Base-by-base conservation (phyloP, 2,329 filamentous ascomycete species). In the Trichoderma afroharzianum region DNA sequence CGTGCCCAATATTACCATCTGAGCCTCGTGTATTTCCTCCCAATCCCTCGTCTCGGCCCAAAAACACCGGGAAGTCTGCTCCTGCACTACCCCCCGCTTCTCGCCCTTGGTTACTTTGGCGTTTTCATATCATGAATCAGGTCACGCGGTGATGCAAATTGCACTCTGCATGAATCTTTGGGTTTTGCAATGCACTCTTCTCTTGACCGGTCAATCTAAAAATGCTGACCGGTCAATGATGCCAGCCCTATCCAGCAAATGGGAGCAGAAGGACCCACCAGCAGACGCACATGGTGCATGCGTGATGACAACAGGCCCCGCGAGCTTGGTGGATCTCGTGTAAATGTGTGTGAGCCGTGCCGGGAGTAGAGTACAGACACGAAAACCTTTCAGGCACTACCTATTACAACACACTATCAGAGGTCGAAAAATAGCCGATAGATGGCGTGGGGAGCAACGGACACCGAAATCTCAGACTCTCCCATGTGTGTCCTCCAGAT, bases 211-310 rank as follows among this genome's bases (percentile, higher is more conserved):
- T 63, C 58, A 63, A 55, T 63, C 43, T 70, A 70, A 43, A 33
- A 33, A 36, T 53, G 32, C 55, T 71, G 62, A 71, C 70, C 70
- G 70, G 63, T 71, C 24, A 39, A 57, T 55, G 59, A 26, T 21
- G 43, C 53, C 63, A 67, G 63, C 59, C 30, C 24, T 67, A 39
- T 43, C 55, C 55, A 62, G 70, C 70, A 71, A 71, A 71, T 71
- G 39, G 32, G 70, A 68, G 53, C 36, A 67, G 39, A 6, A 43
- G 30, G 18, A 26, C 14, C 24, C 21, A 30, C 39, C 39, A 61
- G 11, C 53, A 47, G 28, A 32, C 62, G 55, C 70, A 64, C 32
- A 67, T 55, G 55, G 36, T 47, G 55, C 26, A 53, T 53, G 55
- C 47, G 70, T 39, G 24, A 71, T 64, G 68, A 63, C 43, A 53